Base-by-base conservation (phyloP, 305 asterid genomes). In the Fraxinus ornus region DNA sequence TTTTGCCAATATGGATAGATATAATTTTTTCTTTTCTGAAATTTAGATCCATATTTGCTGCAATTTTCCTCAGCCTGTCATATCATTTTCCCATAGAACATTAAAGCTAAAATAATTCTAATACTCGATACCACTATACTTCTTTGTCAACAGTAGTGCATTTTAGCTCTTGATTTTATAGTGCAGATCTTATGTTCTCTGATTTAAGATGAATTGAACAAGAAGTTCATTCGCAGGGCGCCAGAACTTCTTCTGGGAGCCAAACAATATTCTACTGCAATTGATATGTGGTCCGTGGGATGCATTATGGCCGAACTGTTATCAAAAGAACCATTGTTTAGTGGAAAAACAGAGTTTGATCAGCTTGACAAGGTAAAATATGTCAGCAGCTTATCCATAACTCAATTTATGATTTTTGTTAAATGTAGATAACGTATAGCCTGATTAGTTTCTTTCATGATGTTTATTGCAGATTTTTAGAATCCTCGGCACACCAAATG, bases 211-310 rank as follows among this genome's bases (percentile, higher is more conserved):
- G 62, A 66, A 82, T 75, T 70, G 32, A 82, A 39, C 30, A 28
- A 41, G 49, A 4, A 70, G 15, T 76, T 32, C 60, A 26, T 83
- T 83, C 71, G 41, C 90, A 95, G 98, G 92, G 97, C 99, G 4
- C 98, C 98, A 1, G 98, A 95, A 83, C 92, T 95, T 81, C 93
- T 95, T 12, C 87, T 95, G 90, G 99, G 98, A 85, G 93, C 94
- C 55, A 91, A 86, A 78, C 89, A 89, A 78, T 95, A 95, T 86
- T 93, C 98, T 36, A 94, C 97, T 8, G 98, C 97, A 76, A 93
- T 95, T 66, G 99, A 94, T 82, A 95, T 94, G 98, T 95, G 98
- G 99, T 95, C 99, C 2, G 76, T 93, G 71, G 99, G 98, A 36
- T 95, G 98, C 88, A 91, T 95, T 66, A 94, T 95, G 98, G 97